Conservation (phyloP, 179 eudicot species). For the Corrigiola litoralis region DNA sequence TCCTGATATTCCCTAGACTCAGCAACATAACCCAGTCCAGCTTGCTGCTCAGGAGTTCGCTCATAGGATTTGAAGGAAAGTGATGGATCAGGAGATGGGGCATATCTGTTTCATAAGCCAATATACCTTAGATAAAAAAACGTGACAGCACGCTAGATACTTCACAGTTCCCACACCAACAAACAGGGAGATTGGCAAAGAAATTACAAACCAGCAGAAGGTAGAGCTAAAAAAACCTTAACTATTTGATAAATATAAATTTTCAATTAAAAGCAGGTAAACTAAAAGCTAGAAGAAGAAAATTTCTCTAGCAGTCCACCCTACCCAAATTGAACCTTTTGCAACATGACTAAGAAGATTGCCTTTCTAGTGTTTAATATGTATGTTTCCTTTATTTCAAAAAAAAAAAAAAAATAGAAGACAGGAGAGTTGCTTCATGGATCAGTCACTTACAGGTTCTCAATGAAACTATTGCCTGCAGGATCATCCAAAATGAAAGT, state of each 20-base stretch:
- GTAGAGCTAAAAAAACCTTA: too few relatives aligned
- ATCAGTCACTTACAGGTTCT: conserved; percentile 66
- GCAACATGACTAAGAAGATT: too few relatives aligned
- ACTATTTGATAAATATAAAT: too few relatives aligned
- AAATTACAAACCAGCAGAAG: background rate
- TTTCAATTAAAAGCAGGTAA: too few relatives aligned
- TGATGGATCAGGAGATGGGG: conserved; percentile 81
- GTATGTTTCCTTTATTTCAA: too few relatives aligned
- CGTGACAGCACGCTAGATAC: background rate
- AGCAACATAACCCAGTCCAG: conserved; percentile 61
- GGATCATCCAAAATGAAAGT: conserved; percentile 90
- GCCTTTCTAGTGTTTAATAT: too few relatives aligned
- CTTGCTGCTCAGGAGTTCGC: conserved; percentile 86
- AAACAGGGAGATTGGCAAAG: background rate
- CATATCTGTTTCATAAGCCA: conserved; percentile 46
- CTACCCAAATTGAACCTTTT: too few relatives aligned
- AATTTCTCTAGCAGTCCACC: too few relatives aligned
- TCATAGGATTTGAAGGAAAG: conserved; percentile 66
- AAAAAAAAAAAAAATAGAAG: too few relatives aligned
- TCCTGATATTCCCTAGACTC: conserved; percentile 39
- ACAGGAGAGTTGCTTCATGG: background rate
- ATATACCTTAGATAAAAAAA: background rate
- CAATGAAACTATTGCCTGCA: conserved; percentile 93
- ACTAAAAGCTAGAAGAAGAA: too few relatives aligned
- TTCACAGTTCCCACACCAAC: background rate